Evolutionary conservation across 2,329 filamentous ascomycete species (phyloP), one percentile per base, ranked within the genome.

Genomic region (Didymella glomerata): DNA sequence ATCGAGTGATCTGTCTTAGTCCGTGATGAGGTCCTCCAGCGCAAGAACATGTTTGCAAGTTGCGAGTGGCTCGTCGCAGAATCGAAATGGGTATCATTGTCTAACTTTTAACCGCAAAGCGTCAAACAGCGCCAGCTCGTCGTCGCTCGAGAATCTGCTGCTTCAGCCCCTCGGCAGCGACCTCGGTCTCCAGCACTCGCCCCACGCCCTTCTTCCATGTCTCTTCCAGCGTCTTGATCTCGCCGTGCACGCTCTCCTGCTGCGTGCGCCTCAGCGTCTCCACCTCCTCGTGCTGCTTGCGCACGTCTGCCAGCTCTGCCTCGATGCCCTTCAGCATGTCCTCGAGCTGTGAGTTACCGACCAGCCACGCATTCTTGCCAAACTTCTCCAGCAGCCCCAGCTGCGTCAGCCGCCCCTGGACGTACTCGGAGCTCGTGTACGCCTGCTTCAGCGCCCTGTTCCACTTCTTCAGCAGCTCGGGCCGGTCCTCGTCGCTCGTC

Each of bases 341-440:
- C 78, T 97, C 94, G 20, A 93, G 77, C 66, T 91, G 87, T 68
- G 89, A 86, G 77, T 99, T 99, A 6, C 87, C 87, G 9, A 96
- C 85, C 54, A 99, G 83, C 94, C 95, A 98, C 10, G 92, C 90
- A 76, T 97, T 97, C 79, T 92, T 92, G 66, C 94, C 95, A 77
- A 89, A 89, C 49, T 84, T 84, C 69, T 95, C 91, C 20, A 97
- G 85, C n/a, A 97, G 83, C 1, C 83, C 80, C 18, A 97, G 85
- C 77, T 89, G 87, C 42, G 84, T 82, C 49, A 84, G 77, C 25
- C 86, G 80, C 49, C 79, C 80, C 2, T 81, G 77, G 22, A 90
- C 79, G 72, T 90, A 88, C 4, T 84, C 82, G 40, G 82, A 83
- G 49, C 83, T 83, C 0, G 82, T 82, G 72, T 88, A 88, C 22